These are phyloP conservation scores for Boletus calvinii DNA, from an alignment of 1,284 basidiomycete species.

Conservation along the genomic window DNA sequence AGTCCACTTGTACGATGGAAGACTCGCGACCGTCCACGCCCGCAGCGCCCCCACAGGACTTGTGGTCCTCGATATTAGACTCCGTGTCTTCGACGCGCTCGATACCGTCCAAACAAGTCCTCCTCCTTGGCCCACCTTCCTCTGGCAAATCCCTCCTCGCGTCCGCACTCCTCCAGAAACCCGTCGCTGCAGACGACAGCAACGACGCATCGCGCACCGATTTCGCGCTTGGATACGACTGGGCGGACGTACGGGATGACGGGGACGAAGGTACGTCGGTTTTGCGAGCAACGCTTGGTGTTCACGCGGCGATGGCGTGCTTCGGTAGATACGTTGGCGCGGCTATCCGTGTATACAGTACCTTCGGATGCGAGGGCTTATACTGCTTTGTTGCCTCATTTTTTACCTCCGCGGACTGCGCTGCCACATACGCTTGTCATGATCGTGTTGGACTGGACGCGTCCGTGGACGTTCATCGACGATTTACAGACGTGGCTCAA, in stretches of 20 bases:
- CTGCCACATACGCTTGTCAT: conserved; percentile 81
- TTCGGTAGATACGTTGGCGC: conserved; percentile 73
- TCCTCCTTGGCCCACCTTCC: conserved; percentile 75
- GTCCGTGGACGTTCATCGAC: conserved; percentile 88
- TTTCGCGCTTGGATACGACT: conserved; percentile 86
- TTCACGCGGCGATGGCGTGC: background rate
- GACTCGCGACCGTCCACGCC: conserved; percentile 62
- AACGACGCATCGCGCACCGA: conserved; percentile 58
- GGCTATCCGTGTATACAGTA: conserved; percentile 86
- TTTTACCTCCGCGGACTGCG: conserved; percentile 69
- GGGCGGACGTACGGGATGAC: conserved; percentile 82
- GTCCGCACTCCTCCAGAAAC: conserved; percentile 68
- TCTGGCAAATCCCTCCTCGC: conserved; percentile 77
- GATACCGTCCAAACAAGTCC: conserved; percentile 83
- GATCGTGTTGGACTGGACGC: conserved; percentile 94
- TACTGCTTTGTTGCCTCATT: conserved; percentile 78
- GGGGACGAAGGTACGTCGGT: conserved; percentile 76
- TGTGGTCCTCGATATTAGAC: conserved; percentile 91
- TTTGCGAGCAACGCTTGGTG: background rate
- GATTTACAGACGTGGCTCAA: conserved; percentile 84
- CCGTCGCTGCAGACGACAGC: conserved; percentile 46
- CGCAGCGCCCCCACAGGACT: conserved; percentile 70
- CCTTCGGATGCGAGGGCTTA: conserved; percentile 77
- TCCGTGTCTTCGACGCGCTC: conserved; percentile 83
- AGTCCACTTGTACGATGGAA: conserved; percentile 34